These are phyloP conservation scores for Podospora bellae-mahoneyi DNA, from an alignment of 495 filamentous ascomycete genomes.

Conservation along the genomic window DNA sequence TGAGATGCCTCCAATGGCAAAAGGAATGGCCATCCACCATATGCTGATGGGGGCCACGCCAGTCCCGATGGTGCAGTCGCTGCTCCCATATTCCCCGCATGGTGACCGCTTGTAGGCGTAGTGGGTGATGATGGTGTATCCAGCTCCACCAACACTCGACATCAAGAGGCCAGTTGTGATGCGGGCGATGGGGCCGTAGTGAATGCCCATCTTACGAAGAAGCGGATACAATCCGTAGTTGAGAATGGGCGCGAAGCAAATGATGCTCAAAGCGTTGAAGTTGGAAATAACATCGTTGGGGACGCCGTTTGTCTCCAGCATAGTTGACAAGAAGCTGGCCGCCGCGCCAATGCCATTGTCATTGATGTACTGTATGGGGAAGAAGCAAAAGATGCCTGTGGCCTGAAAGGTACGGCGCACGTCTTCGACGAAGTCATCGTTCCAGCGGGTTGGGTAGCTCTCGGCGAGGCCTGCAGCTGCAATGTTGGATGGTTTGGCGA, in stretches of 20 bases:
- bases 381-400: slow-evolving; percentile 59
- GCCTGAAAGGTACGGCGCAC: slow-evolving; percentile 57
- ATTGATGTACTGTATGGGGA: slow-evolving; percentile 67
- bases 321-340: slow-evolving; percentile 53
- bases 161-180: slow-evolving; percentile 70
- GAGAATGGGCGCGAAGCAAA: slow-evolving; percentile 64
- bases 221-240: slow-evolving; percentile 64
- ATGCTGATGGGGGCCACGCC: slow-evolving; percentile 51
- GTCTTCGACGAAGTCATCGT: slow-evolving; percentile 57
- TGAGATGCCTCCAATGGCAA: slow-evolving; percentile 56
- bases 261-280: slow-evolving; percentile 70
- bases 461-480: slow-evolving; percentile 42
- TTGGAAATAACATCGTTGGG: slow-evolving; percentile 77
- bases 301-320: slow-evolving; percentile 62
- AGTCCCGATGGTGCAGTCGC: slow-evolving; percentile 37
- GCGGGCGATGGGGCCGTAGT: slow-evolving; percentile 68
- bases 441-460: slow-evolving; percentile 41
- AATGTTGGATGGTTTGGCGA: slow-evolving; percentile 60
- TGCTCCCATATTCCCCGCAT: slow-evolving; percentile 47
- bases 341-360: slow-evolving; percentile 49
- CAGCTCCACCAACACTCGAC: slow-evolving; percentile 60
- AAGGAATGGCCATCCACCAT: slow-evolving; percentile 52
- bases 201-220: slow-evolving; percentile 60
- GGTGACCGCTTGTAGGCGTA: slow-evolving; percentile 61
- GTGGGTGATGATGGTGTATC: slow-evolving; percentile 67